Percentiles rank a stretch among this genome's conserved stretches.
These are phyloP conservation scores for Trifolium pratense DNA, from an alignment of 306 rosid genomes.

Conservation along the genomic window DNA sequence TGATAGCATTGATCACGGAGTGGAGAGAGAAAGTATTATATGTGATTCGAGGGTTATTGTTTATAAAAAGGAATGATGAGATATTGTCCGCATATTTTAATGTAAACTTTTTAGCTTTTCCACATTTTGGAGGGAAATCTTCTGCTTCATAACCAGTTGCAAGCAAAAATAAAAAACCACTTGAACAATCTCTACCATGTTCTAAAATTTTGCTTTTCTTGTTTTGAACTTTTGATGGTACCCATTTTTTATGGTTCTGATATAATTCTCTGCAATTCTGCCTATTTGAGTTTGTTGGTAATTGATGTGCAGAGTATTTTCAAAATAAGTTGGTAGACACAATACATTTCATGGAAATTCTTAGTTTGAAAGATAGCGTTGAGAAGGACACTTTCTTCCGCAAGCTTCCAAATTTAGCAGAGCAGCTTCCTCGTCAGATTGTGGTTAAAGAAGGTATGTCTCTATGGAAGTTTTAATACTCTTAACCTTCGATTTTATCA, in stretches of 20 bases:
- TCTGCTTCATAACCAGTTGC: constrained; percentile 28
- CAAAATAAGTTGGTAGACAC: constrained; percentile 98
- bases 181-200: constrained; percentile 20
- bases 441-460: constrained; percentile 84
- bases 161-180: constrained; percentile 6
- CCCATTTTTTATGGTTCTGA: constrained; percentile 2
- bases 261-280: constrained; percentile 20
- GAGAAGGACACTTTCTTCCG: constrained; percentile 99
- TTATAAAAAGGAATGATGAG: constrained; percentile 16
- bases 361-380: constrained; percentile 93
- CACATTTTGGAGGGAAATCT: constrained; percentile 27
- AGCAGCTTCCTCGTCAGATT: constrained; percentile 96
- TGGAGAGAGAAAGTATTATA: not conserved
- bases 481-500: constrained; percentile 18
- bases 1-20: not conserved
- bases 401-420: constrained; percentile 96
- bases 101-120: constrained; percentile 32
- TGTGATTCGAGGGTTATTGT: constrained; percentile 16
- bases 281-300: constrained; percentile 26
- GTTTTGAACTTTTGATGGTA: constrained; percentile 35
- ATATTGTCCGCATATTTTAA: constrained; percentile 23
- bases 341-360: constrained; percentile 98
- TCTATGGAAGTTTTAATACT: constrained; percentile 34
- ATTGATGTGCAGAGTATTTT: constrained; percentile 83
- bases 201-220: constrained; percentile 37